Base-by-base conservation (phyloP, 2,329 filamentous ascomycete genomes). In the Stachybotrys elegans region DNA sequence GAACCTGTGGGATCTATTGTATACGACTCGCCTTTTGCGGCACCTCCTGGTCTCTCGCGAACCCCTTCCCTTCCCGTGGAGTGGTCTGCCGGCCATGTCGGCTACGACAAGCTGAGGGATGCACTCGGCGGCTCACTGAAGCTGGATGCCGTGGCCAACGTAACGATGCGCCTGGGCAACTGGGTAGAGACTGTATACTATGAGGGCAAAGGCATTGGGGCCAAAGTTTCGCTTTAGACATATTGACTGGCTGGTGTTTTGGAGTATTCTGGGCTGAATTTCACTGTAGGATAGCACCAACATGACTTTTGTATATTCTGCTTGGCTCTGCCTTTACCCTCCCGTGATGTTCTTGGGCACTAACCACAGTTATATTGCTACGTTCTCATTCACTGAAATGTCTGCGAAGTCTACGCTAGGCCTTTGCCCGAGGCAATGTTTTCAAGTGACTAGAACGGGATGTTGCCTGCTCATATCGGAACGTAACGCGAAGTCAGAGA, bases 1-100 rank as follows among this genome's bases (percentile, higher is more conserved):
- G 81, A 92, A 42, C 77, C 82, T 2, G 74, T 95, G 0, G 93
- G 91, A 2, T 78, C 73, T 21, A 96, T 97, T 46, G 53, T 84
- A 20, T 88, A 93, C 59, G 74, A 84, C 31, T 60, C 81, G 14
- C 81, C 87, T 0, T 92, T 97, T 56, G 77, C 81, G 3, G 85
- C 90, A 2, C 83, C 84, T 0, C 89, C 91, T 0, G 88, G 90
- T 0, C 61, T 78, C 1, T 86, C 83, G 2, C 68, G 78, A 44
- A 88, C 86, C 0, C 92, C 92, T 1, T 78, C 77, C 45, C 61
- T 98, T 34, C 91, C 92, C 0, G 92, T 97, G 1, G 75, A 85
- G 32, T 92, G 91, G 85, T 83, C 80, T 25, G 60, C 89, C 16
- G 83, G 80, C 13, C 83, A 82, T 13, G 80, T 94, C 11, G 93